These are phyloP conservation scores for Daphne laureola DNA, from an alignment of 441 rosid genomes.

Conservation along the genomic window DNA sequence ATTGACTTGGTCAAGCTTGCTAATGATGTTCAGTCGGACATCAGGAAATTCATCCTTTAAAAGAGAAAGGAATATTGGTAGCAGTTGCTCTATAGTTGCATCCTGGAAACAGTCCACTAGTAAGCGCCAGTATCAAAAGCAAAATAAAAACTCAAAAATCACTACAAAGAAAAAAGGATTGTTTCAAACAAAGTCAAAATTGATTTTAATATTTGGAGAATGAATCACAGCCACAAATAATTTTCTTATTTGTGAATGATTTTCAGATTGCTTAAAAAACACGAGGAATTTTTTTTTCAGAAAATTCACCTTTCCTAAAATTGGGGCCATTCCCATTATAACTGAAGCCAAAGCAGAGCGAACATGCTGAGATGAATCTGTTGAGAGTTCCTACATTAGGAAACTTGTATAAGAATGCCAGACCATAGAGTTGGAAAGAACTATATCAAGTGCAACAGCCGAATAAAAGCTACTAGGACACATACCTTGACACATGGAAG, in stretches of 20 bases:
- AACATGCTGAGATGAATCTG: slow-evolving; percentile 97
- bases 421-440: slow-evolving; percentile 4
- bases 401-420: slow-evolving; percentile 11
- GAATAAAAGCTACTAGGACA: slow-evolving; percentile 6
- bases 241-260: too few relatives aligned
- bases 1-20: slow-evolving; percentile 89
- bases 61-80: slow-evolving; percentile 77
- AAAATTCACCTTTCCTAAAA: slow-evolving; percentile 60
- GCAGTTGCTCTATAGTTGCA: slow-evolving; percentile 72
- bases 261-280: too few relatives aligned
- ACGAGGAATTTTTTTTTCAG: neutral
- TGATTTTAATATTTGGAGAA: too few relatives aligned
- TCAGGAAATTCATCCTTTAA: slow-evolving; percentile 82
- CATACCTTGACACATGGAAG: slow-evolving; percentile 78
- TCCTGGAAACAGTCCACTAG: slow-evolving; percentile 35
- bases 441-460: neutral
- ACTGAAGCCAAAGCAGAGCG: slow-evolving; percentile 98
- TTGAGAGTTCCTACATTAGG: slow-evolving; percentile 69
- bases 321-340: slow-evolving; percentile 99
- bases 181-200: too few relatives aligned
- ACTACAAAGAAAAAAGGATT: slow-evolving; percentile 4
- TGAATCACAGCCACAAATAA: too few relatives aligned
- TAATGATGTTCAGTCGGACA: slow-evolving; percentile 70
- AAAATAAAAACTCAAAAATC: slow-evolving; percentile 3
- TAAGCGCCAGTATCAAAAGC: slow-evolving; percentile 1